A percentile compares a stretch with the other conserved stretches of the same genome.
Conservation (phyloP, 2,329 filamentous ascomycete species). For the Curvularia verruculosa region DNA sequence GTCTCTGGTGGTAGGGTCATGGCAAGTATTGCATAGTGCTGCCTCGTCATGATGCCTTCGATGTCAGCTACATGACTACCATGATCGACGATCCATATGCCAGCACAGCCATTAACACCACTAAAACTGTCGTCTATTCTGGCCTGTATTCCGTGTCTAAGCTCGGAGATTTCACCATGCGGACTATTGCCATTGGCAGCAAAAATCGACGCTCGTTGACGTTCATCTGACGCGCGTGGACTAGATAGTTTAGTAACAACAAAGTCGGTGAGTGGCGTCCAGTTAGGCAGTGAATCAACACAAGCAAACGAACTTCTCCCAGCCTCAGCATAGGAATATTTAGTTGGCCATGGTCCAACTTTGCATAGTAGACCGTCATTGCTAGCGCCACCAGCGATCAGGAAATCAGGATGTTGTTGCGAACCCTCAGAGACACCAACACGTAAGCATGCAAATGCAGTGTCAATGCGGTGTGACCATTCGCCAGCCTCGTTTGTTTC, state of each 20-base stretch:
- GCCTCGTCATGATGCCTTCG: slow-evolving; percentile 31
- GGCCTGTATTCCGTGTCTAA: slow-evolving; percentile 52
- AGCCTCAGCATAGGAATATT: slow-evolving; percentile 58
- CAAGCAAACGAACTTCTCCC: slow-evolving; percentile 50
- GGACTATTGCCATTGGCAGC: slow-evolving; percentile 53
- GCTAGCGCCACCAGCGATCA: slow-evolving; percentile 78
- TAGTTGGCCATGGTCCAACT: slow-evolving; percentile 56
- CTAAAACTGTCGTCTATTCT: slow-evolving; percentile 37
- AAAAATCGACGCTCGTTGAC: slow-evolving; percentile 40
- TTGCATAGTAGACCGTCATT: slow-evolving; percentile 79
- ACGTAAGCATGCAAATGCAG: slow-evolving; percentile 74
- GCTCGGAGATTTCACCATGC: slow-evolving; percentile 53
- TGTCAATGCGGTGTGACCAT: slow-evolving; percentile 77
- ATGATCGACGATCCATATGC: slow-evolving; percentile 48
- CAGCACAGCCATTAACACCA: slow-evolving; percentile 42
- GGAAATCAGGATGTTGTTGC: slow-evolving; percentile 72
- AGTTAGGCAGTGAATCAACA: slow-evolving; percentile 68
- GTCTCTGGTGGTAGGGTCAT: slow-evolving; percentile 46
- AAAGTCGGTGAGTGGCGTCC: slow-evolving; percentile 60
- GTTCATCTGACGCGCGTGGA: slow-evolving; percentile 27
- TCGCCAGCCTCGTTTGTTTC: slow-evolving; percentile 54
- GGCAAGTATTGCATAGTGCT: slow-evolving; percentile 46
- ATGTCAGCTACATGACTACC: slow-evolving; percentile 35
- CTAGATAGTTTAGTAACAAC: slow-evolving; percentile 39
- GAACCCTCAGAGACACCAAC: slow-evolving; percentile 55